Evolutionary conservation across 768 basidiomycete species (phyloP).

Genomic region (Lactarius evosmus): DNA sequence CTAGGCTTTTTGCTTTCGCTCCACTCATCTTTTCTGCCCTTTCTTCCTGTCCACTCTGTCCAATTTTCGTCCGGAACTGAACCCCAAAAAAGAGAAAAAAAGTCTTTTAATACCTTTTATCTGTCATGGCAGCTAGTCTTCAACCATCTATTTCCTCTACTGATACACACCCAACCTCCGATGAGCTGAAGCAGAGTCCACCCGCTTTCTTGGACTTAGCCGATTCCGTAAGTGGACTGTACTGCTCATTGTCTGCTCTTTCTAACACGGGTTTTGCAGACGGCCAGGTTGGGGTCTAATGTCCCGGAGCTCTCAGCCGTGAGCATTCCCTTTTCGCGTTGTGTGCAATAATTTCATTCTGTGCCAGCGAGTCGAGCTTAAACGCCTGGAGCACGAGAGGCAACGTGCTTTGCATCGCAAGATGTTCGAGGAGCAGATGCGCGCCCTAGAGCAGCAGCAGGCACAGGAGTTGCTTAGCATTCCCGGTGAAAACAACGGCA

Average conservation of each 20-base stretch:
- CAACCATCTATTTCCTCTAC: constrained; percentile 69
- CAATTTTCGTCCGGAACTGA: constrained; percentile 48
- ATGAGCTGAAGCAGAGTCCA: constrained; percentile 80
- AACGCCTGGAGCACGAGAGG: constrained; percentile 86
- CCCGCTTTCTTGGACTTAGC: constrained; percentile 92
- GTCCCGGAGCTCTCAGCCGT: constrained; percentile 85
- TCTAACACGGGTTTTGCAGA: constrained; percentile 41
- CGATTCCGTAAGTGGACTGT: constrained; percentile 67
- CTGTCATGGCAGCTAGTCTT: constrained; percentile 65
- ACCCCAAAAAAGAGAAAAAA: constrained; percentile 54
- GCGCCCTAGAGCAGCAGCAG: constrained; percentile 87
- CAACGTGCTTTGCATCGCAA: constrained; percentile 83
- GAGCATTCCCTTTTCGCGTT: constrained; percentile 37
- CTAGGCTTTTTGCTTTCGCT: constrained; percentile 46
- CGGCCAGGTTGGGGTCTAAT: constrained; percentile 81
- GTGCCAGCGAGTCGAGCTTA: constrained; percentile 78
- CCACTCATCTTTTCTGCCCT: constrained; percentile 41
- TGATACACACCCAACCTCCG: constrained; percentile 66
- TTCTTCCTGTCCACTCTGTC: constrained; percentile 42
- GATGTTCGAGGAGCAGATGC: constrained; percentile 97
- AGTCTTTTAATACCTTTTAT: constrained; percentile 39
- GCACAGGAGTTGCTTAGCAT: constrained; percentile 77
- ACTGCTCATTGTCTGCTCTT: constrained; percentile 19
- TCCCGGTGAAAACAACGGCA: constrained; percentile 55
- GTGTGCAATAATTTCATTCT: constrained; percentile 16